Evolutionary conservation across 805 yeast genomes (phyloP), one percentile per base, ranked within the genome.

Genomic region (Spathaspora girioi): DNA sequence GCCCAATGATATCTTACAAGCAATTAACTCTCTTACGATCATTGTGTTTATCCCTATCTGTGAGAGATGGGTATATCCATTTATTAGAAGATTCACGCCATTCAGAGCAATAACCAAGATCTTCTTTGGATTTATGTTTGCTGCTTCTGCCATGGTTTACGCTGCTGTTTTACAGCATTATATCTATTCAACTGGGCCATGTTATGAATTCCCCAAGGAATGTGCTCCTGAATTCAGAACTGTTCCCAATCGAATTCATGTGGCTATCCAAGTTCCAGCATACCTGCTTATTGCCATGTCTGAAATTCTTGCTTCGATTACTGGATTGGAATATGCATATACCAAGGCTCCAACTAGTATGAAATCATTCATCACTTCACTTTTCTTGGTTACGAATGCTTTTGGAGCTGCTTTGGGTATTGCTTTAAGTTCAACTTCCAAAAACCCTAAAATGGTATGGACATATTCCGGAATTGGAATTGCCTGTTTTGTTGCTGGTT

Each of bases 281-380:
- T 87, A 87, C 67, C 76, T 84, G 38, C 69, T 87, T 55, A 82
- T 85, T 66, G 92, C 87, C 12, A 63, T 85, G 50, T 80, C 90
- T 17, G 96, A 87, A 68, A 86, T 87, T 58, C 78, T 87, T 59
- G 90, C 91, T 29, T 84, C 87, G 50, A 80, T 86, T 59, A 86
- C 93, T 20, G 93, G 92, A 59, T 78, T 85, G 58, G 93, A 87
- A 71, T 86, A 85, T 63, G 94, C 96, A 14, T 87, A 85, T 71
- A 82, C 90, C 32, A 84, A 87, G 71, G 92, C 93, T 3, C 93
- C 93, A 42, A 76, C 76, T 6, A 70, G 78, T 46, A 81, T 82
- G 86, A 81, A 81, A 66, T 78, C 86, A 12, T 78, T 82, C 61
- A 77, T 82, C 59, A 81, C 81, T 81, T 76, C 84, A 14, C 55